Evolutionary conservation across 495 filamentous ascomycete species (phyloP), one percentile per base, ranked within the genome.

Genomic region (Neurospora sp.): DNA sequence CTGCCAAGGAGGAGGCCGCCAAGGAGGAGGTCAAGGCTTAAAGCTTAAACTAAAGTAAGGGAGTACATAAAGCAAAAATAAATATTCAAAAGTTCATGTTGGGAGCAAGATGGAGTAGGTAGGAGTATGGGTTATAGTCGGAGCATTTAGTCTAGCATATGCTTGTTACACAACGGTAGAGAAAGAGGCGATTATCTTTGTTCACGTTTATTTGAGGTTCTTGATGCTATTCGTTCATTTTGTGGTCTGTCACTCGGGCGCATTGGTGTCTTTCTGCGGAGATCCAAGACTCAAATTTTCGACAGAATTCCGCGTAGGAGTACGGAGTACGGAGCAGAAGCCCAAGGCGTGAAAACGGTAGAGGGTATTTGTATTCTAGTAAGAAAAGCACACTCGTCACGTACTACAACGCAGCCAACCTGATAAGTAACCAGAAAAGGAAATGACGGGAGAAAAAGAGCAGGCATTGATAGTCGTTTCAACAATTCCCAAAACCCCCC

Each of bases 11-110:
- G 41, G 41, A 39, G 38, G 42, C 42, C 18, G 18, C 42, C 7
- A 48, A 39, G 66, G 76, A 76, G 74, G 66, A 73, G 48, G 10
- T 38, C 10, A 75, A 75, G 75, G 76, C 42, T 69, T 75, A 70
- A 27, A 35, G n/a, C 6, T 69, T 12, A 23, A 74, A 71, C 18
- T 27, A 38, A 70, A 37, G 27, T 16, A 35, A 54, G 40, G 62
- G 27, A 66, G 2, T 35, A 70, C 20, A 39, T 31, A 35, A 23
- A 10, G 16, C 39, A 12, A 69, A 39, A 40, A 38, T 20, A 62
- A 70, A 66, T 10, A 18, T 62, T 40, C 8, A 27, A 44, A 69
- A 20, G 69, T 69, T 71, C n/a, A 38, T 12, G 54, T 39, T 42
- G 59, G 69, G 23, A 48, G 37, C 41, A 74, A 18, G 37, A 16